Percentiles rank a stretch among this genome's conserved stretches.
phyloP scores from a whole-genome alignment of 352 stramenopile genomes.

The Globisporangium lucens region DNA sequence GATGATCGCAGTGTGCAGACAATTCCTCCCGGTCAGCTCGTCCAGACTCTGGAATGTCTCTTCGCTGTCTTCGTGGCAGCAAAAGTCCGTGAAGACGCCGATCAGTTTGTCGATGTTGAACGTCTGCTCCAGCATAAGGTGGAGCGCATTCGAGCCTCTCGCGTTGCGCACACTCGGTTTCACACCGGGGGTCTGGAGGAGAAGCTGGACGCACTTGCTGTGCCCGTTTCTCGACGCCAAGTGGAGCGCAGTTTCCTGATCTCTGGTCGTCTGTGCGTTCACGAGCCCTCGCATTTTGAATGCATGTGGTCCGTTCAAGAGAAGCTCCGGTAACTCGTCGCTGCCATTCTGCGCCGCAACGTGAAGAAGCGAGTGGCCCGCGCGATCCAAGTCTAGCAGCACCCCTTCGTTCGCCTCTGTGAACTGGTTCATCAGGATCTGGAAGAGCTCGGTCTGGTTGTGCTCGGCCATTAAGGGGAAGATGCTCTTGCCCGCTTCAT shows the following conservation, averaged over 20 bases:
- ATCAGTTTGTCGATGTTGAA: conserved; percentile 67
- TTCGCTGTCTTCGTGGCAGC: conserved; percentile 7
- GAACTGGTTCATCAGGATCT: conserved; percentile 22
- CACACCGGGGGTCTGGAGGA: conserved; percentile 28
- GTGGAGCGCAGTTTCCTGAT: conserved; percentile 46
- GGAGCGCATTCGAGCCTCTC: conserved; percentile 50
- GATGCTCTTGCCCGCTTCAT: conserved; percentile 37
- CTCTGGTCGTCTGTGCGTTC: conserved; percentile 34
- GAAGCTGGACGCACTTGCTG: conserved; percentile 29
- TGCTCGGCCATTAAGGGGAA: conserved; percentile 52
- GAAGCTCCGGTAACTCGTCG: conserved; percentile 28
- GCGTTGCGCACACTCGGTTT: conserved; percentile 27
- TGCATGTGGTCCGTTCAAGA: conserved; percentile 17
- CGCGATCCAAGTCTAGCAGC: conserved; percentile 33
- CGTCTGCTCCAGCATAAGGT: conserved; percentile 53
- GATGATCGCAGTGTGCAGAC: conserved; percentile 58
- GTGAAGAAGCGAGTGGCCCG: conserved; percentile 48
- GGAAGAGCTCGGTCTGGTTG: conserved; percentile 41
- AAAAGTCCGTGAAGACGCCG: conserved; percentile 32
- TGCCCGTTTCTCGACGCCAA: conserved; percentile 42
- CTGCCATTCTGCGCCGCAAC: conserved; percentile 36
- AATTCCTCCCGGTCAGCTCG: conserved; percentile 38
- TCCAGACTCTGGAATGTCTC: conserved; percentile 46
- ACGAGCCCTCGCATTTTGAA: conserved; percentile 19
- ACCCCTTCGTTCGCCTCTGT: conserved; percentile 20